A percentile compares a stretch with the other conserved stretches of the same genome.
Evolutionary conservation across 441 rosid species (phyloP).

Genomic region (Erysimum pusillum): DNA sequence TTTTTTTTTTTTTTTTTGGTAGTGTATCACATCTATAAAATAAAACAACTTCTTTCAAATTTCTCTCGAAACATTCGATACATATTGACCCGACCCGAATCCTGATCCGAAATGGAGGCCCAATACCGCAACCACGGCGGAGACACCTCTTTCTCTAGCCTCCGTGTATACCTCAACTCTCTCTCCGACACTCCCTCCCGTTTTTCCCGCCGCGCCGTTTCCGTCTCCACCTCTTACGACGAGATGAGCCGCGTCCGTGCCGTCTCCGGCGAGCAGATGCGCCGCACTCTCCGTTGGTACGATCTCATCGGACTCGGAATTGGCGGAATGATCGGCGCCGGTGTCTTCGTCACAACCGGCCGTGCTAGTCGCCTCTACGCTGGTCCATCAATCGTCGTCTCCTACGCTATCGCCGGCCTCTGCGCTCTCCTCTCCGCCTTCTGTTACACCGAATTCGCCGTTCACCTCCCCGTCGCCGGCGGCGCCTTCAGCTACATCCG

Average conservation of each 20-base stretch:
- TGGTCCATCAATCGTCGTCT: slow-evolving; percentile 82
- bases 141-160: slow-evolving; percentile 68
- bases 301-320: slow-evolving; percentile 85
- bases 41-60: slow-evolving; percentile 25
- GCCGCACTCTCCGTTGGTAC: slow-evolving; percentile 75
- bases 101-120: slow-evolving; percentile 38
- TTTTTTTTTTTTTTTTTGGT: too few species aligned
- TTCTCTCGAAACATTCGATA: slow-evolving; percentile 1
- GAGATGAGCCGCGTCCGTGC: slow-evolving; percentile 74
- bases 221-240: slow-evolving; percentile 75
- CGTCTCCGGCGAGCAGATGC: slow-evolving; percentile 75
- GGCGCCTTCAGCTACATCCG: slow-evolving; percentile 95
- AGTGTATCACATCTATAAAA: too few species aligned
- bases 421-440: slow-evolving; percentile 94
- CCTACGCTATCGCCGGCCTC: slow-evolving; percentile 90
- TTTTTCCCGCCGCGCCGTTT: slow-evolving; percentile 70
- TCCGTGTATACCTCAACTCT: slow-evolving; percentile 65
- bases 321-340: slow-evolving; percentile 98
- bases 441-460: slow-evolving; percentile 98
- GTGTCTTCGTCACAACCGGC: slow-evolving; percentile 87
- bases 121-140: slow-evolving; percentile 34
- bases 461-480: slow-evolving; percentile 95
- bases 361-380: slow-evolving; percentile 64
- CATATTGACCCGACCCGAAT: slow-evolving; percentile 18
- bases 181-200: slow-evolving; percentile 73